Percentiles rank a stretch among this genome's conserved stretches.
These are phyloP conservation scores for Tylopilus sp. DNA, from an alignment of 768 basidiomycete genomes.

Conservation along the genomic window DNA sequence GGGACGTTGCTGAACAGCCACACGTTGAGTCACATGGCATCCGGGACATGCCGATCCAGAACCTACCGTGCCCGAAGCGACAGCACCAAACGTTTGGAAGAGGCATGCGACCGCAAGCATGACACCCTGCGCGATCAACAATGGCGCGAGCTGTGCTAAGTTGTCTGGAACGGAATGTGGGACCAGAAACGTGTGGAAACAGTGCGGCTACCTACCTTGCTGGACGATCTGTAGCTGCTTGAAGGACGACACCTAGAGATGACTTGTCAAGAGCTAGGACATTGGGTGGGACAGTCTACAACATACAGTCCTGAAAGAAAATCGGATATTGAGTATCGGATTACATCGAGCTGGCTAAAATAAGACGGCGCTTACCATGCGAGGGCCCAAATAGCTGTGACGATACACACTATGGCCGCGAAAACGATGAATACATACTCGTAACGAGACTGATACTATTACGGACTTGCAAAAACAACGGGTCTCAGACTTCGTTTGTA, in stretches of 20 bases:
- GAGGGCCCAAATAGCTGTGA: conserved; percentile 58
- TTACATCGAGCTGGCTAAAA: no score
- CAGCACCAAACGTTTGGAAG: conserved; percentile 56
- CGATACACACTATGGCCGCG: conserved; percentile 36
- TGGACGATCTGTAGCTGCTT: conserved; percentile 47
- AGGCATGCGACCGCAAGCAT: conserved; percentile 48
- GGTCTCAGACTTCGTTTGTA: conserved; percentile 61
- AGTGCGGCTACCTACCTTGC: conserved; percentile 39
- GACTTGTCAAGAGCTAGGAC: neutral
- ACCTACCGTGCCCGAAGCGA: conserved; percentile 50
- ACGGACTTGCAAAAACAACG: conserved; percentile 46
- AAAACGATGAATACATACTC: neutral
- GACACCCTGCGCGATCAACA: conserved; percentile 59
- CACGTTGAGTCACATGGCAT: neutral
- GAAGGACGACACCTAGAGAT: conserved; percentile 57
- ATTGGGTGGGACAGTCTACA: neutral
- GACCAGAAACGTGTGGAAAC: neutral
- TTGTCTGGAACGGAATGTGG: conserved; percentile 32
- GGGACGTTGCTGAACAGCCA: conserved; percentile 47
- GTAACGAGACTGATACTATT: conserved; percentile 13
- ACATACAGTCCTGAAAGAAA: conserved; percentile 22
- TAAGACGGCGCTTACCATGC: conserved; percentile 48
- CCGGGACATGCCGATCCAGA: neutral
- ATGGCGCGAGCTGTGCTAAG: conserved; percentile 44
- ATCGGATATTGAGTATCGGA: neutral